phyloP scores from a whole-genome alignment of 495 filamentous ascomycete genomes.

The Neurospora intermedia region DNA sequence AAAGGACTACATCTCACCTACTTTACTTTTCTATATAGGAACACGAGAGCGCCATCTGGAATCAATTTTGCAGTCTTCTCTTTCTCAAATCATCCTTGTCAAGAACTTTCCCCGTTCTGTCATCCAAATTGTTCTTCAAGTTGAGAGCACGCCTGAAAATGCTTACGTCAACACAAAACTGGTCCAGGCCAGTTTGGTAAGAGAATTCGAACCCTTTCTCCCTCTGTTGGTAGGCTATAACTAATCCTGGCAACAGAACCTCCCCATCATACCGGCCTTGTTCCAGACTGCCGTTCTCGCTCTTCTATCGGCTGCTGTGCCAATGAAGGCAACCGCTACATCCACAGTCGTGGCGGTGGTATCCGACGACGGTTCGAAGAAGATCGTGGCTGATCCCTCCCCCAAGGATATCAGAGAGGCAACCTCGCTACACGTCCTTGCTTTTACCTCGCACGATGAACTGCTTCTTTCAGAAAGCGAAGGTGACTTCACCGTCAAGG shows the following conservation, averaged over 20 bases:
- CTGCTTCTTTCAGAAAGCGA: conserved; percentile 72
- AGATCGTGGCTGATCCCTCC: conserved; percentile 44
- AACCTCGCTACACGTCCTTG: conserved; percentile 63
- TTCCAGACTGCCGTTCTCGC: conserved; percentile 62
- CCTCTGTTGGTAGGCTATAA: background rate
- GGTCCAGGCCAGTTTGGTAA: conserved; percentile 38
- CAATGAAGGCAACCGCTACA: conserved; percentile 58
- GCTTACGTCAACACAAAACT: conserved; percentile 42
- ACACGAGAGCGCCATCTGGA: conserved; percentile 64
- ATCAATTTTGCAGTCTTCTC: conserved; percentile 53
- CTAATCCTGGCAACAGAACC: conserved; percentile 41
- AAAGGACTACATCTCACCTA: conserved; percentile 23
- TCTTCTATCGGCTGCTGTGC: conserved; percentile 66
- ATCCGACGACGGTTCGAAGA: conserved; percentile 30
- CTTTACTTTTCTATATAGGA: conserved; percentile 37
- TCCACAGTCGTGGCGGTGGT: conserved; percentile 52
- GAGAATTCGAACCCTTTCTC: conserved; percentile 11
- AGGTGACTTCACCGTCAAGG: conserved; percentile 63
- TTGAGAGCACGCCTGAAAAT: conserved; percentile 45
- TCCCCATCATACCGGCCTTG: conserved; percentile 62
- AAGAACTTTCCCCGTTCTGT: conserved; percentile 58
- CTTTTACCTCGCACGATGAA: conserved; percentile 64
- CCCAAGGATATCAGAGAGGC: conserved; percentile 44
- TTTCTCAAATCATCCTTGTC: conserved; percentile 58
- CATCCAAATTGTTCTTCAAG: conserved; percentile 58